These are phyloP conservation scores for Pholiota conissans DNA, from an alignment of 768 basidiomycete genomes.

Conservation along the genomic window DNA sequence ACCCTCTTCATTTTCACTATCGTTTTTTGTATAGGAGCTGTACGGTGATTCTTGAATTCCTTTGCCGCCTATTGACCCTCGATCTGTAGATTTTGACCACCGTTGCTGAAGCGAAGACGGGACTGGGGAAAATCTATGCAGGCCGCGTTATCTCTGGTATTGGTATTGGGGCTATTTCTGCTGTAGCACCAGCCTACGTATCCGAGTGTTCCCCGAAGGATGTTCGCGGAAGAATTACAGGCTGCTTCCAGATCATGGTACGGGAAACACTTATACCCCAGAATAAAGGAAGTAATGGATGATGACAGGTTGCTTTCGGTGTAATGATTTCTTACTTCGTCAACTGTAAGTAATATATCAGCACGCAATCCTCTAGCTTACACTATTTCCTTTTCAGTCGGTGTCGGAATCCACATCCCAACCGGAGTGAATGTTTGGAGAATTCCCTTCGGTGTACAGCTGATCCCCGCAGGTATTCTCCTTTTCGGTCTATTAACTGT, in stretches of 20 bases:
- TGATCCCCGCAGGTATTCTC: conserved; percentile 76
- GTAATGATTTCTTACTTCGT: conserved; percentile 87
- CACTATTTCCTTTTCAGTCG: conserved; percentile 38
- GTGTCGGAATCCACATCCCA: conserved; percentile 54
- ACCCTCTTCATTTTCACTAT: conserved; percentile 61
- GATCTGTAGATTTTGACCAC: conserved; percentile 64
- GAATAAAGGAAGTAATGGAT: not conserved
- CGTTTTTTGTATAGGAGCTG: conserved; percentile 74
- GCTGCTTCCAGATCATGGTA: conserved; percentile 85
- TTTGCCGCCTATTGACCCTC: not conserved
- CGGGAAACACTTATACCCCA: not conserved
- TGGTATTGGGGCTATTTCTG: conserved; percentile 80
- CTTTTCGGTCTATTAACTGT: conserved; percentile 64
- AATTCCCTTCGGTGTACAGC: conserved; percentile 73
- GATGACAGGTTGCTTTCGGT: conserved; percentile 61
- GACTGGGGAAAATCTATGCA: conserved; percentile 70
- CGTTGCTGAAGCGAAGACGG: conserved; percentile 52
- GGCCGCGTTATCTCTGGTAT: conserved; percentile 81
- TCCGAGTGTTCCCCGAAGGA: conserved; percentile 87
- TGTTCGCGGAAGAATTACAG: conserved; percentile 83
- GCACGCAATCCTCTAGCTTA: not conserved
- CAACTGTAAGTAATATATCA: conserved; percentile 52
- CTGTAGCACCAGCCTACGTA: conserved; percentile 85
- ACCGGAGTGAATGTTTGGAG: conserved; percentile 58
- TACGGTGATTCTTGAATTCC: conserved; percentile 29